Evolutionary conservation across 2,329 filamentous ascomycete genomes (phyloP).

Genomic region (Colletotrichum sp.): DNA sequence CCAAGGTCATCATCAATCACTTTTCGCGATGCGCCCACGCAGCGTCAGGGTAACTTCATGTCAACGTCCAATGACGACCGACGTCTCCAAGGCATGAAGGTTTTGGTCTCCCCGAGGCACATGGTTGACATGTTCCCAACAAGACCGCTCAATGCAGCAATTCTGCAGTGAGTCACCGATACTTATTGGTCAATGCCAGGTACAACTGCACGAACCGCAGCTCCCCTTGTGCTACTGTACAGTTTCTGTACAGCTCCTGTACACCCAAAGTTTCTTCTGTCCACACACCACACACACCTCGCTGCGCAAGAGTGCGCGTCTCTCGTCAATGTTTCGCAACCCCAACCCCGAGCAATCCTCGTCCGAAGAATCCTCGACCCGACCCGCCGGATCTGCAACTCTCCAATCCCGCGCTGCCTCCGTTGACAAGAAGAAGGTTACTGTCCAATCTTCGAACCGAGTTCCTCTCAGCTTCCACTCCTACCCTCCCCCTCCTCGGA

Average conservation of each 20-base stretch:
- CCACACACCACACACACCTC: background rate
- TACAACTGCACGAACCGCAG: background rate
- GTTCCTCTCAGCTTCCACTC: slow-evolving; percentile 17
- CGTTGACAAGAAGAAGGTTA: background rate
- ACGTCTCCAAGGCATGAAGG: background rate
- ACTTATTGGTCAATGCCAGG: background rate
- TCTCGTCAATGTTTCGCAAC: slow-evolving; percentile 2
- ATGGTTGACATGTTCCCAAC: background rate
- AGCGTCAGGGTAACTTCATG: background rate
- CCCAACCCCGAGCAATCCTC: slow-evolving; percentile 9
- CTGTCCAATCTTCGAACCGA: background rate
- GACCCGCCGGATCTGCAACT: slow-evolving; percentile 24
- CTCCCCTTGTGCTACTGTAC: background rate
- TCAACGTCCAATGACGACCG: background rate
- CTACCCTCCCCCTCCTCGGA: background rate
- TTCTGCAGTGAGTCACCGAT: background rate
- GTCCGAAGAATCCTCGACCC: slow-evolving; percentile 23
- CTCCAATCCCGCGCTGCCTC: background rate
- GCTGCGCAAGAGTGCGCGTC: background rate
- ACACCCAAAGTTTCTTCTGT: background rate
- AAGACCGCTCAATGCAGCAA: background rate
- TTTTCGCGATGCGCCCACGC: background rate
- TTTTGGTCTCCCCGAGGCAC: background rate
- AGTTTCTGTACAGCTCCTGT: background rate
- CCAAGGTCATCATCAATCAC: background rate